Evolutionary conservation across 257 asterid species (phyloP).

Genomic region (Gardenia jasminoides): DNA sequence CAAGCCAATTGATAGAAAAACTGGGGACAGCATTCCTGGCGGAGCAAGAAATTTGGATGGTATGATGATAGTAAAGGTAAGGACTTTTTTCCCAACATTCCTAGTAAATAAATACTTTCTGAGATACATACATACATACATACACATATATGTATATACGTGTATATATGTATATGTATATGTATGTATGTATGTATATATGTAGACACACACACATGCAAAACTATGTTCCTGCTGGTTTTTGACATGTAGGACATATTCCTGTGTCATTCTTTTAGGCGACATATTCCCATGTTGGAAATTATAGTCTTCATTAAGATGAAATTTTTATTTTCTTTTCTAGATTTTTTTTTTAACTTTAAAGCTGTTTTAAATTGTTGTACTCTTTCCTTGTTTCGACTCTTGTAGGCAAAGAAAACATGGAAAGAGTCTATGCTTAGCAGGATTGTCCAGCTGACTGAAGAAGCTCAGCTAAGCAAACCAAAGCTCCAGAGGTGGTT

Average conservation of each 20-base stretch:
- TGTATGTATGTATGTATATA: too few relatives aligned
- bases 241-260: background rate
- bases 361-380: background rate
- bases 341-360: background rate
- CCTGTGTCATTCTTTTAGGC: too few relatives aligned
- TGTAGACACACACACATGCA: too few relatives aligned
- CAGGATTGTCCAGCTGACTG: constrained; percentile 90
- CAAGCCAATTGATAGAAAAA: constrained; percentile 70
- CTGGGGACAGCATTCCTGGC: constrained; percentile 95
- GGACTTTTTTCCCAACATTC: constrained; percentile 15
- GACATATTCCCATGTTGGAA: too few relatives aligned
- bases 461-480: constrained; percentile 96
- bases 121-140: too few relatives aligned
- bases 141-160: too few relatives aligned
- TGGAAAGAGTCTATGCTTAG: constrained; percentile 95
- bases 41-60: constrained; percentile 98
- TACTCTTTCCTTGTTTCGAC: constrained; percentile 3
- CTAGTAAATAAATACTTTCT: background rate
- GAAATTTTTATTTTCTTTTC: too few relatives aligned
- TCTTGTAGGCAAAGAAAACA: constrained; percentile 72
- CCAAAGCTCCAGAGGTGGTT: constrained; percentile 99
- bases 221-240: background rate
- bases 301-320: background rate
- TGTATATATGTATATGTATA: too few relatives aligned
- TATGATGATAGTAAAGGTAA: constrained; percentile 92